phyloP scores from a whole-genome alignment of 202 grass and related monocot genomes.

The Bolboschoenoplectus hybrid region DNA sequence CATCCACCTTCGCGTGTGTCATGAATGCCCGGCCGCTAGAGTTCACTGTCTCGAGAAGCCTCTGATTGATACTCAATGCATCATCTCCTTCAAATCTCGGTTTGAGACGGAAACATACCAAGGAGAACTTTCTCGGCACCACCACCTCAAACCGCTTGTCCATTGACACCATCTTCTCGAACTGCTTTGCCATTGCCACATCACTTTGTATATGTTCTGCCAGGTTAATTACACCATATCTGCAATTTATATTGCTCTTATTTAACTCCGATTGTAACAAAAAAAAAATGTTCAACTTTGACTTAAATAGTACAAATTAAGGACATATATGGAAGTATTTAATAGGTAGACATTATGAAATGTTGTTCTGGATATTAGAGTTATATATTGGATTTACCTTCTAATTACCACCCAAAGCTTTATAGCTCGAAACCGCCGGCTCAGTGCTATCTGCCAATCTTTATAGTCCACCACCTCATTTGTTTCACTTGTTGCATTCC shows the following conservation, averaged over 20 bases:
- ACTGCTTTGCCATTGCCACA: constrained; percentile 35
- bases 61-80: constrained; percentile 23
- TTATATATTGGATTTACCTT: constrained; percentile 26
- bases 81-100: constrained; percentile 44
- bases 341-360: too few relatives aligned
- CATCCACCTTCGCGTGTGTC: constrained; percentile 41
- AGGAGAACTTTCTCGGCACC: constrained; percentile 28
- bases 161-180: constrained; percentile 39
- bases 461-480: constrained; percentile 51
- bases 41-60: constrained; percentile 33
- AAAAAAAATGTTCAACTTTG: too few relatives aligned
- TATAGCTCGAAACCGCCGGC: constrained; percentile 49
- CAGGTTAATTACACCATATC: constrained; percentile 32
- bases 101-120: constrained; percentile 36
- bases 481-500: background rate
- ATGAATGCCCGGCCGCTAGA: constrained; percentile 31
- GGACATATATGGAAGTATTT: too few relatives aligned
- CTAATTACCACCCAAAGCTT: constrained; percentile 62
- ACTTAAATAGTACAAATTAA: too few relatives aligned
- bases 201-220: constrained; percentile 29
- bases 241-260: background rate
- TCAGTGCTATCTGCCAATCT: constrained; percentile 62
- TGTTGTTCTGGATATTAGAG: background rate
- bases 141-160: constrained; percentile 42
- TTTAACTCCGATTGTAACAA: too few relatives aligned